phyloP scores from a whole-genome alignment of 768 basidiomycete species.

The Mrakia blollopis region DNA sequence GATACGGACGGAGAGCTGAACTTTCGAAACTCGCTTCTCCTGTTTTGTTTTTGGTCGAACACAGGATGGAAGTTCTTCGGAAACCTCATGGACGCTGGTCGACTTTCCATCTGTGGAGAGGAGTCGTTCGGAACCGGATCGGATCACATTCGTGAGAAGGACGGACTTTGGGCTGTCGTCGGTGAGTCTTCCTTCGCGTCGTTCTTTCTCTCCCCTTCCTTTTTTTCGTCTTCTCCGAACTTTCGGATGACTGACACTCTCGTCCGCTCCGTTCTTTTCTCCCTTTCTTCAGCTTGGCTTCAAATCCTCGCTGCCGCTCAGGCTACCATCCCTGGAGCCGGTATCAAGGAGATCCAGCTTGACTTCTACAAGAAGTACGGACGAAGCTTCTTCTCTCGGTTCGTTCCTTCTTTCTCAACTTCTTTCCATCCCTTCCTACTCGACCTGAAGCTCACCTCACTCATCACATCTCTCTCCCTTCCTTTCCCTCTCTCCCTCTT shows the following conservation, averaged over 20 bases:
- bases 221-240: too few species aligned
- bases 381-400: slow-evolving; percentile 90
- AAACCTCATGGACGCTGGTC: slow-evolving; percentile 97
- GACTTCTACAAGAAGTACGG: slow-evolving; percentile 89
- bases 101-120: slow-evolving; percentile 96
- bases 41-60: too few species aligned
- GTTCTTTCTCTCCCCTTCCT: neutral
- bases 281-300: slow-evolving; percentile 68
- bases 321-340: slow-evolving; percentile 70
- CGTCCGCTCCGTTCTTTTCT: too few species aligned
- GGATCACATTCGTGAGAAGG: slow-evolving; percentile 99
- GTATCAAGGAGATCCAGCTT: slow-evolving; percentile 85
- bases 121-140: slow-evolving; percentile 99
- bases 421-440: neutral
- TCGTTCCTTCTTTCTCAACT: slow-evolving; percentile 21
- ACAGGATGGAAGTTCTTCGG: slow-evolving; percentile 99
- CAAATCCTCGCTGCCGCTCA: slow-evolving; percentile 88
- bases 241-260: too few species aligned
- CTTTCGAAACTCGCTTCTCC: neutral
- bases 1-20: neutral
- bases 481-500: neutral
- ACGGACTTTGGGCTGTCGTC: slow-evolving; percentile 94
- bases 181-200: slow-evolving; percentile 53
- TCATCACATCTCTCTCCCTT: neutral
- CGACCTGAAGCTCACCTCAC: neutral